phyloP scores from a whole-genome alignment of 2,329 filamentous ascomycete species.

The Xylaria sp. region DNA sequence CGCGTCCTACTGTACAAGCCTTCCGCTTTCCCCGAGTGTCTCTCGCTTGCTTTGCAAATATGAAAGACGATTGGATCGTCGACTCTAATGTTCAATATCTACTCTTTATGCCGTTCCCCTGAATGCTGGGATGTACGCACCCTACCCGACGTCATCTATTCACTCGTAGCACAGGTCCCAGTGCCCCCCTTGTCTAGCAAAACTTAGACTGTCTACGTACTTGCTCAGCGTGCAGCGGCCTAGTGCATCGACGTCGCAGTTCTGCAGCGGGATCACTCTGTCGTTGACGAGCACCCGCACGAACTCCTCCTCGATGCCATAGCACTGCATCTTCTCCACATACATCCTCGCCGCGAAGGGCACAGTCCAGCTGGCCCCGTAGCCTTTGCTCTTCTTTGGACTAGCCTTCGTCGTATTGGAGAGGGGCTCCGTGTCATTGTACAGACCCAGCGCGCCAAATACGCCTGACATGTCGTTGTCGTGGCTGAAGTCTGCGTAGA shows the following conservation, averaged over 20 bases:
- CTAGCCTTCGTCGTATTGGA: constrained; percentile 62
- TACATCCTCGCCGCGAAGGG: constrained; percentile 86
- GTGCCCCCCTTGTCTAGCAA: constrained; percentile 75
- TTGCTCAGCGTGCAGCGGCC: constrained; percentile 76
- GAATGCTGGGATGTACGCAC: constrained; percentile 7
- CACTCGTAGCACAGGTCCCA: constrained; percentile 74
- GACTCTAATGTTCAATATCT: not conserved
- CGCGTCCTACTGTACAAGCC: not conserved
- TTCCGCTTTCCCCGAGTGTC: constrained; percentile 3
- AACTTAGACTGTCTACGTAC: constrained; percentile 80
- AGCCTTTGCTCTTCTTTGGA: constrained; percentile 70
- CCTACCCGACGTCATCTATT: constrained; percentile 36
- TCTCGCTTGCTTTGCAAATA: not conserved
- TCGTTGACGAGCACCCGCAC: constrained; percentile 88
- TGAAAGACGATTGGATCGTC: constrained; percentile 7
- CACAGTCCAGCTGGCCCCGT: constrained; percentile 80
- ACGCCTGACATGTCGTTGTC: constrained; percentile 87
- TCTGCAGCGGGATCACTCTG: constrained; percentile 76
- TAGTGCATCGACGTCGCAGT: constrained; percentile 74
- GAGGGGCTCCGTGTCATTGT: constrained; percentile 70
- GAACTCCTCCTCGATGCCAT: constrained; percentile 67
- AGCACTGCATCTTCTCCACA: constrained; percentile 86
- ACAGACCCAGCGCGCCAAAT: constrained; percentile 81
- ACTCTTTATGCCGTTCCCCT: not conserved
- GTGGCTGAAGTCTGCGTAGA: constrained; percentile 93